Evolutionary conservation across 164 flowering plant genomes (phyloP).

Genomic region (Vitis rotundifolia): DNA sequence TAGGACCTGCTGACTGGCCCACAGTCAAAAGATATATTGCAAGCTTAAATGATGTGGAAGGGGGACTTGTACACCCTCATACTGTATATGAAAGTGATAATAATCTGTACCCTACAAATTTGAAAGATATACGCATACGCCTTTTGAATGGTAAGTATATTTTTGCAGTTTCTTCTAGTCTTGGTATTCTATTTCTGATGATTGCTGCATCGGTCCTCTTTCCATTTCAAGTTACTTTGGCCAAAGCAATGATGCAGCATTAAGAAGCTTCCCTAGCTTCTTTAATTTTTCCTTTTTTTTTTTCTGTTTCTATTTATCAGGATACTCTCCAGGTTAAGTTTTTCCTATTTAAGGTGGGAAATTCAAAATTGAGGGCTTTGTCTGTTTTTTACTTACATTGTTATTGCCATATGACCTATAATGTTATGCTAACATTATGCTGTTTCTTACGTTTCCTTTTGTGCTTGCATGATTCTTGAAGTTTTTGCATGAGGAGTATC

Average conservation of each 20-base stretch:
- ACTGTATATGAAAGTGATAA: slow-evolving; percentile 42
- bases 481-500: too few relatives aligned
- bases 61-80: slow-evolving; percentile 62
- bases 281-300: too few relatives aligned
- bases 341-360: too few relatives aligned
- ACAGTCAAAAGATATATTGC: slow-evolving; percentile 79
- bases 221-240: neutral
- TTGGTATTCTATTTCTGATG: neutral
- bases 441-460: too few relatives aligned
- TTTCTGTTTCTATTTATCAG: too few relatives aligned
- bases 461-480: too few relatives aligned
- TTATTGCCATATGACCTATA: too few relatives aligned
- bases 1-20: slow-evolving; percentile 97
- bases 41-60: slow-evolving; percentile 63
- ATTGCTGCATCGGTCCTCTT: neutral
- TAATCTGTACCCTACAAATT: slow-evolving; percentile 49
- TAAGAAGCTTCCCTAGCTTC: neutral
- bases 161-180: neutral
- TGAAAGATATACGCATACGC: slow-evolving; percentile 75
- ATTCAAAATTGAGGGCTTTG: too few relatives aligned
- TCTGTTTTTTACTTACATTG: too few relatives aligned
- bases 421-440: too few relatives aligned
- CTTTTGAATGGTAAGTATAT: slow-evolving; percentile 69
- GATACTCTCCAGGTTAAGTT: too few relatives aligned
- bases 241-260: neutral